Evolutionary conservation across 164 flowering plant genomes (phyloP).

Genomic region (Magnolia sinica): DNA sequence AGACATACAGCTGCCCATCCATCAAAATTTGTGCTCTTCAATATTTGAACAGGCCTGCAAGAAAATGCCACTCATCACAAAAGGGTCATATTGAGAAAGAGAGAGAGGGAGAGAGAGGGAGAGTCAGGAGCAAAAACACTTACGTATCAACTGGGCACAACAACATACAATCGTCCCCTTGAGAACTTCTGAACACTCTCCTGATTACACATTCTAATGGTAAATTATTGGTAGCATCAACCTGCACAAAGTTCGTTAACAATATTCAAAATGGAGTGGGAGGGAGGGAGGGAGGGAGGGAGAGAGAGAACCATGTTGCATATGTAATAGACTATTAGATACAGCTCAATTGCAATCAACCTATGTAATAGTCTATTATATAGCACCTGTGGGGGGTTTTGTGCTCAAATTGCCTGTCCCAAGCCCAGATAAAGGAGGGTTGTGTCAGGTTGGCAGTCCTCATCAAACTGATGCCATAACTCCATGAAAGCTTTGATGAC

Average conservation of each 20-base stretch:
- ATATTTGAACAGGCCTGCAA: slow-evolving; percentile 88
- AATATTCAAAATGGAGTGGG: not conserved
- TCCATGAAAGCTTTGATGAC: too few relatives aligned
- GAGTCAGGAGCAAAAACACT: slow-evolving; percentile 21
- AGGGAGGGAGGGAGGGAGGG: too few relatives aligned
- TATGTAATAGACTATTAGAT: too few relatives aligned
- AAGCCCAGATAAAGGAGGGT: too few relatives aligned
- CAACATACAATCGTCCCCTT: slow-evolving; percentile 78
- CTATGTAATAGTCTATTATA: too few relatives aligned
- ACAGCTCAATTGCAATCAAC: too few relatives aligned
- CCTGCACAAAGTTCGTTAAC: slow-evolving; percentile 42
- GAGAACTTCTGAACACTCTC: slow-evolving; percentile 73
- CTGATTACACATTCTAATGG: slow-evolving; percentile 87
- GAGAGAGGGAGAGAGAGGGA: not conserved
- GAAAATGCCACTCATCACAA: slow-evolving; percentile 12
- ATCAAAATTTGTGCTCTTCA: slow-evolving; percentile 83
- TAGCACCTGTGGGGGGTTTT: too few relatives aligned
- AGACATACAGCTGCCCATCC: slow-evolving; percentile 96
- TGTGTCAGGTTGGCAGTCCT: too few relatives aligned
- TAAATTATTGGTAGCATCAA: slow-evolving; percentile 68
- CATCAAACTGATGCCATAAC: too few relatives aligned
- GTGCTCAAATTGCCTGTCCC: too few relatives aligned
- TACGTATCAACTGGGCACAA: slow-evolving; percentile 93
- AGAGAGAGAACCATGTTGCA: too few relatives aligned
- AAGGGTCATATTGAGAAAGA: slow-evolving; percentile 1